Evolutionary conservation across 169 alveolate genomes (phyloP).

Genomic region (Babesia bigemina): DNA sequence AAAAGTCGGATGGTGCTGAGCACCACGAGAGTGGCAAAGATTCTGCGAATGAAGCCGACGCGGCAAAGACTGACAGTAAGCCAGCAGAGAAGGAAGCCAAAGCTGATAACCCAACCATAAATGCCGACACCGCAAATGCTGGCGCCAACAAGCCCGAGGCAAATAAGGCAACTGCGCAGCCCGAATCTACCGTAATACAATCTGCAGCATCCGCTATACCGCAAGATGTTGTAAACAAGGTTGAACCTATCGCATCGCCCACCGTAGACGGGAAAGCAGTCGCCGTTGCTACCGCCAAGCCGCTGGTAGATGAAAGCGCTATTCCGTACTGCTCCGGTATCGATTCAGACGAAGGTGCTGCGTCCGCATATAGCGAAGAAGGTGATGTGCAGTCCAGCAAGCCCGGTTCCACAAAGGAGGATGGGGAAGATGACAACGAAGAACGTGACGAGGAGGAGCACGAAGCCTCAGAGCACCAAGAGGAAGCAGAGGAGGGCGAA

Average conservation of each 20-base stretch:
- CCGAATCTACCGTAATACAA: background rate
- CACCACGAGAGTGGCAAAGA: background rate
- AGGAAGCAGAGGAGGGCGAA: slow-evolving; percentile 17
- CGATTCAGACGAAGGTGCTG: slow-evolving; percentile 54
- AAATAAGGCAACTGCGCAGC: background rate
- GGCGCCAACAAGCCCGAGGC: slow-evolving; percentile 3
- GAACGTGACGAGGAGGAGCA: slow-evolving; percentile 28
- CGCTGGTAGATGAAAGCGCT: slow-evolving; percentile 46
- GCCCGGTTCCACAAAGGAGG: background rate
- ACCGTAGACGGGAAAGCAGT: slow-evolving; percentile 41
- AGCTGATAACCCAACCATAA: background rate
- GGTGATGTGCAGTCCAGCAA: slow-evolving; percentile 19
- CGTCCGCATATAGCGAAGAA: slow-evolving; percentile 28
- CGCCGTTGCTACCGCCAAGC: slow-evolving; percentile 38
- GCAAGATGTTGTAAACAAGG: background rate
- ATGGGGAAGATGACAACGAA: slow-evolving; percentile 37
- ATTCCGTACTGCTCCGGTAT: slow-evolving; percentile 41
- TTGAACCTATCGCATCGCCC: slow-evolving; percentile 67
- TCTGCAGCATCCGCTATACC: slow-evolving; percentile 2
- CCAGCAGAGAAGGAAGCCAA: background rate
- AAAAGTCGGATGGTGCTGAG: background rate
- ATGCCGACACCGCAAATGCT: background rate
- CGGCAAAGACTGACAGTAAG: background rate
- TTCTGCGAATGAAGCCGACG: background rate
- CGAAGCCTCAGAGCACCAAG: slow-evolving; percentile 23